Evolutionary conservation across 129 eudicot genomes (phyloP).

Genomic region (Tagetes patula): DNA sequence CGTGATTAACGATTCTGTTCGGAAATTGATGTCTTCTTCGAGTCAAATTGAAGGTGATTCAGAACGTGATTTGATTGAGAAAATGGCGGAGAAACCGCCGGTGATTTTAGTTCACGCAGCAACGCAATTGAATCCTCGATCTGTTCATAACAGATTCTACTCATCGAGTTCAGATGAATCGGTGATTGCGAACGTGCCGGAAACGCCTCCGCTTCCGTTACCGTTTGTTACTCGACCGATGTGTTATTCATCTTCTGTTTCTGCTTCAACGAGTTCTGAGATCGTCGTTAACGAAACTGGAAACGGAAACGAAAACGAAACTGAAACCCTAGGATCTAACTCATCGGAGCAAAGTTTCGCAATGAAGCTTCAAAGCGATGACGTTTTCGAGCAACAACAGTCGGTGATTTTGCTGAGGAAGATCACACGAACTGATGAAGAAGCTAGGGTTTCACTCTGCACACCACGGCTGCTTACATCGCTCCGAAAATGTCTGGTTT

Average conservation of each 20-base stretch:
- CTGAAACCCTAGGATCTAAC: constrained; percentile 26
- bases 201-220: constrained; percentile 66
- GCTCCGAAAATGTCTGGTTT: constrained; percentile 44
- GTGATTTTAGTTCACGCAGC: constrained; percentile 53
- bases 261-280: constrained; percentile 63
- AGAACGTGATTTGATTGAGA: constrained; percentile 58
- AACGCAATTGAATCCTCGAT: constrained; percentile 57
- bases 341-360: constrained; percentile 42
- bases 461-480: constrained; percentile 50
- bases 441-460: constrained; percentile 58
- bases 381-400: constrained; percentile 74
- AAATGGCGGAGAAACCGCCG: constrained; percentile 52
- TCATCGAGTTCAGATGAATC: constrained; percentile 86
- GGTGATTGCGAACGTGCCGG: constrained; percentile 59
- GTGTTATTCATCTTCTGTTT: constrained; percentile 65
- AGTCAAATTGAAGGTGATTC: constrained; percentile 30
- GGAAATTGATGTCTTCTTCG: constrained; percentile 26
- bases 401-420: constrained; percentile 58
- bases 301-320: no score
- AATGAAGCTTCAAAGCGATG: constrained; percentile 47
- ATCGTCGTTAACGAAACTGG: constrained; percentile 24
- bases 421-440: constrained; percentile 57
- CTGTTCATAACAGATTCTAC: constrained; percentile 32
- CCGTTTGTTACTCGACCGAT: constrained; percentile 70
- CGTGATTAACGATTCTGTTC: constrained; percentile 32